A percentile compares a stretch with the other conserved stretches of the same genome.
These are phyloP conservation scores for Panus rudis DNA, from an alignment of 768 basidiomycete genomes.

Conservation along the genomic window DNA sequence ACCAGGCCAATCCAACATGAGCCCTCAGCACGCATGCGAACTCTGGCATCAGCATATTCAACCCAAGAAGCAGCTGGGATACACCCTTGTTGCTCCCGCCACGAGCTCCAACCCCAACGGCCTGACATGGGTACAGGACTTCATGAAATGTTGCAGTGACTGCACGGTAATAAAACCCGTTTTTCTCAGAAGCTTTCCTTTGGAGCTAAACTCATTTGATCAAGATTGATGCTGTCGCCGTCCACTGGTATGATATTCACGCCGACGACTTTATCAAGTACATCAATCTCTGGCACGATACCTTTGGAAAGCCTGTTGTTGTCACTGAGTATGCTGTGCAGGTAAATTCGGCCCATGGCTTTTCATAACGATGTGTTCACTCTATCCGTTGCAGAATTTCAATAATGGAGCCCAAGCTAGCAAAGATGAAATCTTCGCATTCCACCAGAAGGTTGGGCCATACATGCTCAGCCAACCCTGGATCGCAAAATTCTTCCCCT, in stretches of 20 bases:
- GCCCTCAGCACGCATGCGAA: constrained; percentile 37
- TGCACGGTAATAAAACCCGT: constrained; percentile 40
- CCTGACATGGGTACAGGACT: constrained; percentile 55
- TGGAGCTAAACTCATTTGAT: neutral
- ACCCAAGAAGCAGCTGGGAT: constrained; percentile 50
- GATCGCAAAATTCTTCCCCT: constrained; percentile 44
- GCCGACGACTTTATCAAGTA: constrained; percentile 45
- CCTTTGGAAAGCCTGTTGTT: constrained; percentile 41
- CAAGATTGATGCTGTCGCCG: constrained; percentile 48
- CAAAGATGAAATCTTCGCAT: constrained; percentile 35
- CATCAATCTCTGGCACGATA: constrained; percentile 37
- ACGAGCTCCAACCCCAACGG: constrained; percentile 56
- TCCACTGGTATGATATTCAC: constrained; percentile 65
- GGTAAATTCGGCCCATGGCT: constrained; percentile 20
- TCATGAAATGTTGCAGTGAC: constrained; percentile 44
- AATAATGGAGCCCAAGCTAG: constrained; percentile 34
- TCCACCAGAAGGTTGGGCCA: constrained; percentile 36
- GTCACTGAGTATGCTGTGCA: constrained; percentile 70
- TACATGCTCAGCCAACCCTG: constrained; percentile 41
- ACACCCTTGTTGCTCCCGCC: constrained; percentile 57
- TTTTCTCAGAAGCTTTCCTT: neutral
- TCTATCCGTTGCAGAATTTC: constrained; percentile 40
- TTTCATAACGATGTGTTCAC: neutral
- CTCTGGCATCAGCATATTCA: constrained; percentile 59
- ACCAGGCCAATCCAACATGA: constrained; percentile 52